phyloP scores from a whole-genome alignment of 768 basidiomycete species.

The Lactarius sanguifluus region DNA sequence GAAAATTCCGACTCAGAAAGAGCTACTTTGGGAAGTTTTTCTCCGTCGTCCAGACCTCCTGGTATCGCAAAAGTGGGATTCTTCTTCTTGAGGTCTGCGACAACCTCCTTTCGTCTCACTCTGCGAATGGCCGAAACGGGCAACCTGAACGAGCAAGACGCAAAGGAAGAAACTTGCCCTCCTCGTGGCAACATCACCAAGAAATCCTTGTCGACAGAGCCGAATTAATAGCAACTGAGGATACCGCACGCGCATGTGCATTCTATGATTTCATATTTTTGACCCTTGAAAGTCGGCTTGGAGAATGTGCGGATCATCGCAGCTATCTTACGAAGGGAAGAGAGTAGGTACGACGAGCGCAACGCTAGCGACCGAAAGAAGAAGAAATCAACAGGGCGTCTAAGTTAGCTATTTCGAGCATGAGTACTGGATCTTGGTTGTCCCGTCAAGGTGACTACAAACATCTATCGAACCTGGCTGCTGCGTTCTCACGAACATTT shows the following conservation, averaged over 20 bases:
- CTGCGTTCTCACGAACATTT: not conserved
- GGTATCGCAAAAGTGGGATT: not conserved
- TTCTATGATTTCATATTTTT: not conserved
- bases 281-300: not conserved
- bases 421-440: not conserved
- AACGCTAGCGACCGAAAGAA: too few relatives aligned
- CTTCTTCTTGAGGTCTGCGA: conserved; percentile 3
- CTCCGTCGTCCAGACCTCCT: not conserved
- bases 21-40: not conserved
- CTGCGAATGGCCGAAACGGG: too few relatives aligned
- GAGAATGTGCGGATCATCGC: not conserved
- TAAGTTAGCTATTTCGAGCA: too few relatives aligned
- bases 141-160: too few relatives aligned
- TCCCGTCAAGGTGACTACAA: not conserved
- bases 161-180: too few relatives aligned
- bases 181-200: too few relatives aligned
- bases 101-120: too few relatives aligned
- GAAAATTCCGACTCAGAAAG: too few relatives aligned
- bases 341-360: too few relatives aligned
- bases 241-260: not conserved
- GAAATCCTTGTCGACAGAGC: not conserved
- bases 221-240: not conserved
- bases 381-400: too few relatives aligned
- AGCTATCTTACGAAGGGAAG: too few relatives aligned
- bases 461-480: not conserved